Percentiles rank a stretch among this genome's conserved stretches.
Conservation (phyloP, 164 flowering plant genomes). For the Berberis vulgaris region DNA sequence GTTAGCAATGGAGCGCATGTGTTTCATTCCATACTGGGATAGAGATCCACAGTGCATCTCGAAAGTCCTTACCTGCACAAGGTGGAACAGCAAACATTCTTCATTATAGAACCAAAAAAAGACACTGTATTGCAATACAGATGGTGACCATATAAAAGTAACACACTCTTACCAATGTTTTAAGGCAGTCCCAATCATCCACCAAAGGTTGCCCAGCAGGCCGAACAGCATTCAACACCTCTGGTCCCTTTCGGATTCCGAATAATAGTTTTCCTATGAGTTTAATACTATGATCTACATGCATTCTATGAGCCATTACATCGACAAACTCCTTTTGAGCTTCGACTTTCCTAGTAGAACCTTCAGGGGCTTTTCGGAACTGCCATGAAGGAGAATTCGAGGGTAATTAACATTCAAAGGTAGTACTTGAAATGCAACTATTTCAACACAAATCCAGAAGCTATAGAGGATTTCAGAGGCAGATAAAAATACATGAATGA, state of each 20-base stretch:
- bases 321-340: conserved; percentile 60
- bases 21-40: conserved; percentile 88
- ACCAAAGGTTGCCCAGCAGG: conserved; percentile 70
- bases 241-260: conserved; percentile 52
- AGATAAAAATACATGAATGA: neutral
- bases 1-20: conserved; percentile 81
- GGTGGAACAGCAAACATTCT: neutral
- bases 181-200: conserved; percentile 89
- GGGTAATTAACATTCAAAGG: too few relatives aligned
- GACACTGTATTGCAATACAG: neutral
- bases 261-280: conserved; percentile 68
- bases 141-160: neutral
- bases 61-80: conserved; percentile 68
- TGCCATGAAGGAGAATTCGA: conserved; percentile 8
- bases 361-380: conserved; percentile 72
- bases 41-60: conserved; percentile 79
- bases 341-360: conserved; percentile 47
- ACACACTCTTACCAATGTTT: conserved; percentile 46
- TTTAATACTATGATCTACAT: conserved; percentile 51
- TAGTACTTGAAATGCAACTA: neutral
- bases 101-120: neutral
- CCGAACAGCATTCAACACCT: conserved; percentile 45
- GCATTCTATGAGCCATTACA: conserved; percentile 65
- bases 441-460: neutral
- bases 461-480: neutral